Percentiles rank a stretch among this genome's conserved stretches.
phyloP scores from a whole-genome alignment of 441 rosid species.

The Erysimum pusillum region DNA sequence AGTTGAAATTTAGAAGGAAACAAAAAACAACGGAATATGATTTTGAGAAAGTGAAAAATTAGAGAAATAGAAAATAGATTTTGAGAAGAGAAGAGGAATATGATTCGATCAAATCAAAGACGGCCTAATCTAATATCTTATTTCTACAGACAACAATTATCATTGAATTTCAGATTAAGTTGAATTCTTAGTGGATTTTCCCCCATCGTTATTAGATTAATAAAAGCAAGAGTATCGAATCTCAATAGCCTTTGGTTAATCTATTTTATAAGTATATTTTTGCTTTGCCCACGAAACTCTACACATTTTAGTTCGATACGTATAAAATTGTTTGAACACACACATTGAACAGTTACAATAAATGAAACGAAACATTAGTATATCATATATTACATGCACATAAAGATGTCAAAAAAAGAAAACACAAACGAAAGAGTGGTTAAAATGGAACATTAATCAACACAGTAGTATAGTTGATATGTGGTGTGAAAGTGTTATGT shows the following conservation, averaged over 20 bases:
- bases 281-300: neutral
- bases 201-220: neutral
- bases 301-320: neutral
- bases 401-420: too few relatives aligned
- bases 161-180: neutral
- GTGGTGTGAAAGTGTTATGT: too few relatives aligned
- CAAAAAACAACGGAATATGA: too few relatives aligned
- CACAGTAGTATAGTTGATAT: too few relatives aligned
- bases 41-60: neutral
- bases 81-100: neutral
- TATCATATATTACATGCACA: too few relatives aligned
- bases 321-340: neutral
- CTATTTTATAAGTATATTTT: neutral
- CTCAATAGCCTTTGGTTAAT: neutral
- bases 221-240: conserved; percentile 11
- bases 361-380: too few relatives aligned
- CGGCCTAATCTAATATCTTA: neutral
- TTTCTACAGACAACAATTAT: neutral
- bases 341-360: neutral
- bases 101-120: conserved; percentile 4
- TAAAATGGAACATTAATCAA: too few relatives aligned
- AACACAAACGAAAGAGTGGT: too few relatives aligned
- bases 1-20: neutral
- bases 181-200: neutral
- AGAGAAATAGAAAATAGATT: neutral